These are phyloP conservation scores for Kazachstania sp. DNA, from an alignment of 1,139 yeast genomes.

Conservation along the genomic window DNA sequence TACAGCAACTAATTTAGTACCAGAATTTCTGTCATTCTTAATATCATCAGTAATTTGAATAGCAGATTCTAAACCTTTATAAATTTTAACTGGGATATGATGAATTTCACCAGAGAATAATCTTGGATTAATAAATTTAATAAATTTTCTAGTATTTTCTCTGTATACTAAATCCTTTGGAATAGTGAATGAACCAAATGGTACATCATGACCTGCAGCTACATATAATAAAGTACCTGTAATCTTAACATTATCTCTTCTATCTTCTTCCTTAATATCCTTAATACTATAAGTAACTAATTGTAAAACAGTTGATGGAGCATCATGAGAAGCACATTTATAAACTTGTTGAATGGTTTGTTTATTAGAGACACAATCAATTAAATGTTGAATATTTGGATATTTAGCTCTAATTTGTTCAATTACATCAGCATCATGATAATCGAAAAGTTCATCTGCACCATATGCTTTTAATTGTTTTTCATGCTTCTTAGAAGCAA, in stretches of 20 bases:
- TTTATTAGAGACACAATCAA: slow-evolving; percentile 44
- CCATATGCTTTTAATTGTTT: slow-evolving; percentile 35
- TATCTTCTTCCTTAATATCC: slow-evolving; percentile 19
- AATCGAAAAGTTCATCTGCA: slow-evolving; percentile 54
- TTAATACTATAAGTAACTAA: slow-evolving; percentile 16
- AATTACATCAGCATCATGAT: slow-evolving; percentile 46
- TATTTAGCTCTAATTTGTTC: slow-evolving; percentile 42
- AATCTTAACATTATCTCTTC: slow-evolving; percentile 24
- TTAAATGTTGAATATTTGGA: slow-evolving; percentile 31
- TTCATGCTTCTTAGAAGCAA: slow-evolving; percentile 41
- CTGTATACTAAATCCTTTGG: slow-evolving; percentile 25
- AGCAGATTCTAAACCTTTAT: slow-evolving; percentile 22
- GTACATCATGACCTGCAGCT: slow-evolving; percentile 22
- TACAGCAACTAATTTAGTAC: slow-evolving; percentile 24
- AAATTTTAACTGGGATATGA: slow-evolving; percentile 24
- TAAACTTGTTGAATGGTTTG: slow-evolving; percentile 40
- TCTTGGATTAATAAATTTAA: slow-evolving; percentile 21
- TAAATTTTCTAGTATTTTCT: slow-evolving; percentile 13
- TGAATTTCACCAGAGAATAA: slow-evolving; percentile 22
- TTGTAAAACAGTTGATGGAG: slow-evolving; percentile 27
- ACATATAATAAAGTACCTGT: slow-evolving; percentile 21
- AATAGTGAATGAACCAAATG: slow-evolving; percentile 18
- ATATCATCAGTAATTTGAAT: slow-evolving; percentile 22
- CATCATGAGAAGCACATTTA: slow-evolving; percentile 36
- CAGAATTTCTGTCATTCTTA: slow-evolving; percentile 23